phyloP scores from a whole-genome alignment of 2,329 filamentous ascomycete genomes.

The Penicillium sp. region DNA sequence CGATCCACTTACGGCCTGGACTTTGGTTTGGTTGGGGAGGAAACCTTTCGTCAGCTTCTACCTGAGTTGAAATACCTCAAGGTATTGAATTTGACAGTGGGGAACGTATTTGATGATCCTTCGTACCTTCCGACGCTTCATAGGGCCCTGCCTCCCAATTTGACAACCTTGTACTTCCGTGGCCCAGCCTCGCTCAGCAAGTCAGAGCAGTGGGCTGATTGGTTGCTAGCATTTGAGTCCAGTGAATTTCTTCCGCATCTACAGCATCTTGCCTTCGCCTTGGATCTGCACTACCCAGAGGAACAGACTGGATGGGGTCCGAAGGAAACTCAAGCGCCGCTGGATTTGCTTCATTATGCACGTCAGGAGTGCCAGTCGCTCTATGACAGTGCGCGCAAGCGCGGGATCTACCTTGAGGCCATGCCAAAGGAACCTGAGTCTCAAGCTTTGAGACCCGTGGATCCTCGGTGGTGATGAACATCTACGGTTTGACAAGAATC shows the following conservation, averaged over 20 bases:
- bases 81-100: conserved; percentile 22
- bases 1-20: conserved; percentile 23
- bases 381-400: conserved; percentile 11
- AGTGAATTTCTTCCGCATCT: conserved; percentile 21
- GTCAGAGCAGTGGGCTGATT: conserved; percentile 22
- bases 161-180: conserved; percentile 25
- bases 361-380: conserved; percentile 19
- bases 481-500: not conserved
- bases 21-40: conserved; percentile 16
- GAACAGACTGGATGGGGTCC: not conserved
- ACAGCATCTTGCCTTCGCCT: conserved; percentile 21
- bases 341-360: conserved; percentile 13
- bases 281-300: conserved; percentile 21
- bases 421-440: conserved; percentile 13
- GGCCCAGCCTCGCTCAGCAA: conserved; percentile 21
- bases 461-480: conserved; percentile 19
- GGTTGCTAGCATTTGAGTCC: conserved; percentile 24
- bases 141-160: conserved; percentile 20
- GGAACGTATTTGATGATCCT: conserved; percentile 22
- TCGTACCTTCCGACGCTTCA: conserved; percentile 17
- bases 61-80: conserved; percentile 13
- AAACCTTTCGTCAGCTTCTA: conserved; percentile 12
- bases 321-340: conserved; percentile 1
- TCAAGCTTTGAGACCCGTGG: conserved; percentile 14
- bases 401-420: conserved; percentile 19